Evolutionary conservation across 106 monocot genomes (phyloP), one percentile per base, ranked within the genome.

Genomic region (Vanilla planifolia): DNA sequence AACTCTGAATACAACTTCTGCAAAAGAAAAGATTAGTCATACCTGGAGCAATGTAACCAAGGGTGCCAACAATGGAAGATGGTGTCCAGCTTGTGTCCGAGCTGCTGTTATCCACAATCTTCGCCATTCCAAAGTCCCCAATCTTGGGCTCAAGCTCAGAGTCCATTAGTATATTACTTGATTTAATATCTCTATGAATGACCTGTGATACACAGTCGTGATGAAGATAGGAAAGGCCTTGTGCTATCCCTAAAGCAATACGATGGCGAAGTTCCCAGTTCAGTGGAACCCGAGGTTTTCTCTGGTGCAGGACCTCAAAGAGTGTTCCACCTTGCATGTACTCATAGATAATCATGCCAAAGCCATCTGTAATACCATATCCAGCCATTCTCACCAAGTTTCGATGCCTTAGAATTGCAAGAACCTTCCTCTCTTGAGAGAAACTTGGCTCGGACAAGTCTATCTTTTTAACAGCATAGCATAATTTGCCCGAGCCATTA

Each of bases 31-130:
- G 14, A 59, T 8, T 11, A 1, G 8, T 19, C 11, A 55, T 23
- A 85, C 89, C 89, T 73, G 89, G 89, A 61, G 85, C 85, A 68
- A 91, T 85, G 71, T 85, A 91, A 42, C 85, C 90, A 59, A 85
- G 90, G 56, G 90, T 91, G 64, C 90, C 90, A 3, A 91, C 71
- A 68, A 91, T 67, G 20, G 77, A 65, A 47, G 85, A 77, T 21
- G 76, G 55, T 19, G 81, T 71, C 16, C 44, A 62, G 32, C 61
- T 61, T 47, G 48, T 27, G 55, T 77, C 62, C 16, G 42, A 43
- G 10, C 27, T 44, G 30, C 16, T 16, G 56, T 39, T 22, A 5
- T 70, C 40, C 3, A 76, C 61, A 35, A 79, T 24, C 20, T 77
- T 82, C 25, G 85, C 85, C 58, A 70, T 70, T 39, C 89, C 89